These are phyloP conservation scores for Chytriomyces confervae DNA, from an alignment of 192 early-diverging fungal genomes.

Conservation along the genomic window DNA sequence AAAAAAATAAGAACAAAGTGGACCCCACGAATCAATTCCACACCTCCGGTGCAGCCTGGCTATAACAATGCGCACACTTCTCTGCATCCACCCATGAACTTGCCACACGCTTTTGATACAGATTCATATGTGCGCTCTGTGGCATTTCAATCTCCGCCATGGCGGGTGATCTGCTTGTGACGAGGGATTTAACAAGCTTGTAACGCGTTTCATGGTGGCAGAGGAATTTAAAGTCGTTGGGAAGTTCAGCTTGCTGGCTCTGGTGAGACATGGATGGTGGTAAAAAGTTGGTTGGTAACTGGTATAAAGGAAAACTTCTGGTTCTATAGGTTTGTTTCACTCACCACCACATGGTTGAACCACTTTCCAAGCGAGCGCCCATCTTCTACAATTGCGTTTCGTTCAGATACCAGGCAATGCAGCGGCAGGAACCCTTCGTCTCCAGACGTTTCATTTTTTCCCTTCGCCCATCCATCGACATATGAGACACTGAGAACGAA, in stretches of 20 bases:
- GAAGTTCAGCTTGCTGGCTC: conserved; percentile 24
- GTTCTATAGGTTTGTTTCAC: too few relatives aligned
- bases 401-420: conserved; percentile 22
- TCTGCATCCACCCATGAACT: conserved; percentile 16
- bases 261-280: not conserved
- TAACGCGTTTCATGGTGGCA: conserved; percentile 29
- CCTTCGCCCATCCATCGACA: conserved; percentile 39
- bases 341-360: not conserved
- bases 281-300: too few relatives aligned
- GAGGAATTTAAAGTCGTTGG: conserved; percentile 29
- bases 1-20: too few relatives aligned
- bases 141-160: conserved; percentile 28
- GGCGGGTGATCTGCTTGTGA: not conserved
- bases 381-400: conserved; percentile 23
- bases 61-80: conserved; percentile 15
- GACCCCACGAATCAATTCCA: not conserved
- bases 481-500: conserved; percentile 9
- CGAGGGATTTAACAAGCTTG: not conserved
- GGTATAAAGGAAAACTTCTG: too few relatives aligned
- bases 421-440: conserved; percentile 33
- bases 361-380: conserved; percentile 23
- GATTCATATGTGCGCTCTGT: conserved; percentile 7
- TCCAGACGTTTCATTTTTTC: conserved; percentile 8
- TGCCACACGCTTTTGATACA: conserved; percentile 9
- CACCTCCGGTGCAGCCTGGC: conserved; percentile 29